Percentiles rank a stretch among this genome's conserved stretches.
Evolutionary conservation across 805 yeast species (phyloP).

Genomic region (Lachancea sp.): DNA sequence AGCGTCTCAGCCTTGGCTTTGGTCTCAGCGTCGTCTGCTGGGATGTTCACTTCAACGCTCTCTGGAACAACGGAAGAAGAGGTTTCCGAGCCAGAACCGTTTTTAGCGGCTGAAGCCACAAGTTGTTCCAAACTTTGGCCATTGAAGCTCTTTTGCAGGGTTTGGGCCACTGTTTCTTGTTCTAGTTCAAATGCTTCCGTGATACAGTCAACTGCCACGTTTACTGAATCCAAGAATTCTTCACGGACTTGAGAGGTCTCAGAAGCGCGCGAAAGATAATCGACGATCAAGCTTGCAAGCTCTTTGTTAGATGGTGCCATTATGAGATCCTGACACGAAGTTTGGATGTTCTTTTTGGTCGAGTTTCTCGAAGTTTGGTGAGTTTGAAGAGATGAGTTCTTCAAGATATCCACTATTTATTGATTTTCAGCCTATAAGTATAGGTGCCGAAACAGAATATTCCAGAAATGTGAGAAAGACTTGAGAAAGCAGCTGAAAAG

Average conservation of each 20-base stretch:
- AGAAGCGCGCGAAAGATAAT: constrained; percentile 57
- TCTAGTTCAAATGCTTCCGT: constrained; percentile 76
- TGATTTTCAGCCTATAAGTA: not conserved
- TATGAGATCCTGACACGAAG: no score
- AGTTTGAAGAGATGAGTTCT: not conserved
- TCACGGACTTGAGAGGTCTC: constrained; percentile 58
- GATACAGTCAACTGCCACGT: constrained; percentile 89
- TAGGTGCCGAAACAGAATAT: constrained; percentile 1
- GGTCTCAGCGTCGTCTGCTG: constrained; percentile 42
- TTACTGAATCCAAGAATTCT: constrained; percentile 83
- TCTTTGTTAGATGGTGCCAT: constrained; percentile 54
- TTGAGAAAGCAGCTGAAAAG: no score
- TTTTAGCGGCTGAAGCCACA: constrained; percentile 28
- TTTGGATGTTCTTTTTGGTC: not conserved
- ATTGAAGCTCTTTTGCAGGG: constrained; percentile 35
- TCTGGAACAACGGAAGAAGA: constrained; percentile 8
- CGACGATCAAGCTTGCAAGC: constrained; percentile 65
- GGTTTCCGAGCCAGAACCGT: constrained; percentile 13
- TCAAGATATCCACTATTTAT: not conserved
- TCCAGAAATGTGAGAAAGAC: constrained; percentile 1
- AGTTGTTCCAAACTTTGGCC: constrained; percentile 46
- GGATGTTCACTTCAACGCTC: constrained; percentile 38
- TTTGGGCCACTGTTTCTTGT: constrained; percentile 39
- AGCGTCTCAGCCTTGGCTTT: constrained; percentile 73
- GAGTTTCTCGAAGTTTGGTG: not conserved